These are phyloP conservation scores for Speleostelium caveatum DNA, from an alignment of 78 protist genomes.

Conservation along the genomic window DNA sequence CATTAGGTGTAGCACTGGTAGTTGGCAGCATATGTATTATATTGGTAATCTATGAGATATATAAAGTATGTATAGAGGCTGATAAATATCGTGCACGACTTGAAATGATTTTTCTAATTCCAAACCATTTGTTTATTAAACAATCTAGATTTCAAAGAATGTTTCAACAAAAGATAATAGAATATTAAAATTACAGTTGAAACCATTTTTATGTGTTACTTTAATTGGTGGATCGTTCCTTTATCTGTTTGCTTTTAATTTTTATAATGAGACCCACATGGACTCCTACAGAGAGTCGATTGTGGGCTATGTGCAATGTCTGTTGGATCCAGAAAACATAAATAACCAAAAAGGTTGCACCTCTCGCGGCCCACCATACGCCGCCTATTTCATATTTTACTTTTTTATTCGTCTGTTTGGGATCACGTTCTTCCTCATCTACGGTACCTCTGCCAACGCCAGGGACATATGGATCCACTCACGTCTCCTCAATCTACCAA, in stretches of 20 bases:
- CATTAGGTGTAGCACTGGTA: neutral
- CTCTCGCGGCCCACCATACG: neutral
- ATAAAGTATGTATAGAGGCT: constrained; percentile 35
- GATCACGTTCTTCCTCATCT: constrained; percentile 2
- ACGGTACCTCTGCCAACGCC: constrained; percentile 10
- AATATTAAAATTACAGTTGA: constrained; percentile 25
- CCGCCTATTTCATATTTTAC: constrained; percentile 14
- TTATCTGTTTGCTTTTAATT: constrained; percentile 14
- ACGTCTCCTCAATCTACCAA: neutral
- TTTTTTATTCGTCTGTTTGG: constrained; percentile 28
- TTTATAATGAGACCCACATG: neutral
- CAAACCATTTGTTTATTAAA: neutral
- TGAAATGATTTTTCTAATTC: neutral
- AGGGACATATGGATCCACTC: constrained; percentile 14
- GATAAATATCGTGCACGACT: no score
- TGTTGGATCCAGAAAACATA: neutral
- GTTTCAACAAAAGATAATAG: constrained; percentile 34
- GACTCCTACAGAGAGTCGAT: neutral
- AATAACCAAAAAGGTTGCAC: neutral
- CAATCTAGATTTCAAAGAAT: constrained; percentile 20
- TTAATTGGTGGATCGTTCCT: constrained; percentile 42
- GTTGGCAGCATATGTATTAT: constrained; percentile 18
- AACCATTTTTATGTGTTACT: constrained; percentile 48
- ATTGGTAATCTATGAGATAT: constrained; percentile 35
- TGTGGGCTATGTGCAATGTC: neutral